Evolutionary conservation across 2,329 filamentous ascomycete species (phyloP), one percentile per base, ranked within the genome.

Genomic region (Raffaelea deltoideospora): DNA sequence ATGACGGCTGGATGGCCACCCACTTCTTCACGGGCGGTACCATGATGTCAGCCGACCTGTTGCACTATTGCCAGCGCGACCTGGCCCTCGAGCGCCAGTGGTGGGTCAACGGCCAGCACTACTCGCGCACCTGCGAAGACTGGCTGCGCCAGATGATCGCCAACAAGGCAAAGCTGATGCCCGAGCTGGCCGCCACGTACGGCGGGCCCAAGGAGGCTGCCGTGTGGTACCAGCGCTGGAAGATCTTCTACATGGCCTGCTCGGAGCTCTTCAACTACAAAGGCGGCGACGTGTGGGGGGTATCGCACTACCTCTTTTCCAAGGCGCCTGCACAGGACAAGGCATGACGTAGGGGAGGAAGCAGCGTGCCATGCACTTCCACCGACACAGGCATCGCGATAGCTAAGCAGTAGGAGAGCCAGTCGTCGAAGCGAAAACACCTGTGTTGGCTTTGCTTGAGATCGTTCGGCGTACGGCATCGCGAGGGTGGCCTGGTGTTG

Each of bases 1-100:
- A 81, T 42, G 66, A 69, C 34, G 77, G 77, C 24, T 83, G 77
- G 78, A 82, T 82, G 77, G 78, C 75, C 35, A 69, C 69, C 42
- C 65, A 80, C 49, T 83, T 82, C 61, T 82, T 82, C 56, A 78
- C 75, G 0, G 78, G 77, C 11, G 78, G 78, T 3, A 81, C 75
- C 7, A 83, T 82, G 78, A 74, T 72, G 4, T 73, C 65, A 30
- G 67, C 73, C 0, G 78, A 82, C 50, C 53, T 83, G 37, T 53
- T 82, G 41, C 59, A 76, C 29, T 81, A 68, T 49, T 82, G 81
- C 49, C 76, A 82, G 53, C 57, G 61, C 19, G 66, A 80, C 48
- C 51, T 82, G 35, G 64, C 55, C 36, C 52, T 81, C 22, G 56
- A 69, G 54, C 59, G 62, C 45, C 74, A 80, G 53, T 83, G 77